Conservation (phyloP, 2,329 filamentous ascomycete genomes). For the Curvularia spicifera region DNA sequence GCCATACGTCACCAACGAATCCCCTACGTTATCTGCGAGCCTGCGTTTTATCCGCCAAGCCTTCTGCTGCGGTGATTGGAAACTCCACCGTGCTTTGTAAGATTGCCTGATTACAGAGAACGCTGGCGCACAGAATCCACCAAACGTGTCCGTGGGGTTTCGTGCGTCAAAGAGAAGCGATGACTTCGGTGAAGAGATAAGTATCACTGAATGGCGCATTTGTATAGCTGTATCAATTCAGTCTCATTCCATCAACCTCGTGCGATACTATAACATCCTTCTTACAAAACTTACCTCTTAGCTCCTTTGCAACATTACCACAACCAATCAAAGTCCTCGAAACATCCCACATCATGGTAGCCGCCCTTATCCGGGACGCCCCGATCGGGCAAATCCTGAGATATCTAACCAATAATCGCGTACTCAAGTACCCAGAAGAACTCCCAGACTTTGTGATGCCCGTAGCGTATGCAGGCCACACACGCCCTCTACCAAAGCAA, state of each 20-base stretch:
- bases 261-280: not conserved
- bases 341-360: not conserved
- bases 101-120: conserved; percentile 5
- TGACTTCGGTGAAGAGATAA: not conserved
- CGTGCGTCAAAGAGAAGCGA: not conserved
- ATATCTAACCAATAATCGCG: conserved; percentile 59
- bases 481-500: conserved; percentile 17
- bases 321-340: not conserved
- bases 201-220: not conserved
- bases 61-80: conserved; percentile 4
- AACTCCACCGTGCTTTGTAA: conserved; percentile 1
- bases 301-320: not conserved
- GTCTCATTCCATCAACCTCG: not conserved
- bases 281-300: not conserved
- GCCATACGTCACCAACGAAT: not conserved
- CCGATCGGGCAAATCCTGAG: conserved; percentile 66
- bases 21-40: not conserved
- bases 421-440: conserved; percentile 67
- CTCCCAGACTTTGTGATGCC: conserved; percentile 61
- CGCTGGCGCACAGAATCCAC: not conserved
- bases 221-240: not conserved
- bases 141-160: not conserved
- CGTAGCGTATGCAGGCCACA: conserved; percentile 45
- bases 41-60: not conserved
- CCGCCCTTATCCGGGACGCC: conserved; percentile 59